Conservation (phyloP, 148 eudicot species). For the Rhododendron henanense region DNA sequence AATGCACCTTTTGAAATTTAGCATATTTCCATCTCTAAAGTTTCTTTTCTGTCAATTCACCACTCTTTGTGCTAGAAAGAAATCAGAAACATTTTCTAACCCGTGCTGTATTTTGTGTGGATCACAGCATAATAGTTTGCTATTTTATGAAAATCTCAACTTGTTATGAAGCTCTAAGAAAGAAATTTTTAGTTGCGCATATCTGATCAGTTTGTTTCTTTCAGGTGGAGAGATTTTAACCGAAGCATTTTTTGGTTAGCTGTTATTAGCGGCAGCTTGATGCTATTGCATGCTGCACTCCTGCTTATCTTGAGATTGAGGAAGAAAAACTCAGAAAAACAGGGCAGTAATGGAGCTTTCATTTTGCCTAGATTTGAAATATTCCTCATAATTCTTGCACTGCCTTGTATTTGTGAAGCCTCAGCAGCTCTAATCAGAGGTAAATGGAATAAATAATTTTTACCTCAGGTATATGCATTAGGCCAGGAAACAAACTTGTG, state of each 20-base stretch:
- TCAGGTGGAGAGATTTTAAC: conserved; percentile 82
- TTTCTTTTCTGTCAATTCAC: background rate
- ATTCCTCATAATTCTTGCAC: conserved; percentile 65
- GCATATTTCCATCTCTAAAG: background rate
- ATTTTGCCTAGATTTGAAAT: conserved; percentile 84
- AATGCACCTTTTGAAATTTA: background rate
- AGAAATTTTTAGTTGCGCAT: background rate
- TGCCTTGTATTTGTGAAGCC: conserved; percentile 77
- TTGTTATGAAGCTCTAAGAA: background rate
- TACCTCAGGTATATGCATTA: background rate
- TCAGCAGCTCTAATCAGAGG: conserved; percentile 71
- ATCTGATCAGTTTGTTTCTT: conserved; percentile 13
- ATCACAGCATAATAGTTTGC: background rate
- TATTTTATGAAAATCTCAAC: background rate
- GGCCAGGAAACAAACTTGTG: background rate
- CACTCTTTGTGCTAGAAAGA: background rate
- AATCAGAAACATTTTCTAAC: background rate
- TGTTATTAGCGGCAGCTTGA: conserved; percentile 59
- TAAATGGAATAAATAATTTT: conserved; percentile 8
- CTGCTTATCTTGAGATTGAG: conserved; percentile 46
- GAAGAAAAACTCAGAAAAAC: conserved; percentile 36
- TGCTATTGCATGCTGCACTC: conserved; percentile 50
- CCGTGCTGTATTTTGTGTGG: background rate
- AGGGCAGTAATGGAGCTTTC: conserved; percentile 58
- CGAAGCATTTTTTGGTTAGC: conserved; percentile 91